Evolutionary conservation across 2,329 filamentous ascomycete species (phyloP).

Genomic region (Podosphaera xanthii): DNA sequence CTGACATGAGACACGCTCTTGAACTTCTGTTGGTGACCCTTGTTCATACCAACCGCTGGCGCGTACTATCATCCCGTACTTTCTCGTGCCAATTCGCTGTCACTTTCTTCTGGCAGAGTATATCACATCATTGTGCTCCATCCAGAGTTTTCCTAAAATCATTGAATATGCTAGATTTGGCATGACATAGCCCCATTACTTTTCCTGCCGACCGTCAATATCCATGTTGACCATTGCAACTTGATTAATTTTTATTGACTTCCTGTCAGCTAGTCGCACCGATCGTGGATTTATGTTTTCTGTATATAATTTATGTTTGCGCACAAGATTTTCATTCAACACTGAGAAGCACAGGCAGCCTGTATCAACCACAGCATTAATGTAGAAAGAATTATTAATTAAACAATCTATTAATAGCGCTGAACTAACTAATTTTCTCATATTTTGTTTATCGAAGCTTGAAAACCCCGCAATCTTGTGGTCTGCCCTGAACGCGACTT

Average conservation of each 20-base stretch:
- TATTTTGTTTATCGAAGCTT: not conserved
- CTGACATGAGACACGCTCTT: no score
- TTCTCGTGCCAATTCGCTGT: not conserved
- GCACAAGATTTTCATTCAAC: conserved; percentile 1
- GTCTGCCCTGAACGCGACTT: not conserved
- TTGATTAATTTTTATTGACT: not conserved
- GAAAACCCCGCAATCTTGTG: not conserved
- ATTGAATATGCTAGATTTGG: not conserved
- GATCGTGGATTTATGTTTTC: not conserved
- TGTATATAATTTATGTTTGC: not conserved
- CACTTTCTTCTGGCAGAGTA: not conserved
- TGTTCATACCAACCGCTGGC: no score
- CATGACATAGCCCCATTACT: not conserved
- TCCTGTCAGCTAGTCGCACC: not conserved
- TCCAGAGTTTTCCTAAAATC: not conserved
- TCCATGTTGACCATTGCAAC: not conserved
- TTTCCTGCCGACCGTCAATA: not conserved
- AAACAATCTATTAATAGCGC: not conserved
- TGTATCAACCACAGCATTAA: not conserved
- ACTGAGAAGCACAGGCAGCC: not conserved
- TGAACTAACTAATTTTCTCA: not conserved
- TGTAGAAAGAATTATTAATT: not conserved
- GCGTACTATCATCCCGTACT: no score
- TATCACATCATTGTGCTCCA: not conserved
- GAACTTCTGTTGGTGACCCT: no score